These are phyloP conservation scores for Kodamaea sagamina DNA, from an alignment of 805 yeast species.

Conservation along the genomic window DNA sequence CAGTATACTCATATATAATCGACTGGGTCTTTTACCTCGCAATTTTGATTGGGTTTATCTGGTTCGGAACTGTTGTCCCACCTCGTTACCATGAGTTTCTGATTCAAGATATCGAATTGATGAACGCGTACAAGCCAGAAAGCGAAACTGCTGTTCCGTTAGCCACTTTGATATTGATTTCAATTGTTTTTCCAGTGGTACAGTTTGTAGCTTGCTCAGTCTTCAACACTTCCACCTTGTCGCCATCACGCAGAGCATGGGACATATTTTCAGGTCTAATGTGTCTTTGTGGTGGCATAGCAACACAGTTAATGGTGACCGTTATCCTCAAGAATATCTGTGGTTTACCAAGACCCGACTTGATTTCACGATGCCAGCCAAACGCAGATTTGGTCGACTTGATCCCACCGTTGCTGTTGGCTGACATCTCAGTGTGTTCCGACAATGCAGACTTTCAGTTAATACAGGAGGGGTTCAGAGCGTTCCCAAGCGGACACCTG, in stretches of 20 bases:
- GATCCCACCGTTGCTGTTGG: slow-evolving; percentile 5
- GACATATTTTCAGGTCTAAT: slow-evolving; percentile 40
- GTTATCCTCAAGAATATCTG: slow-evolving; percentile 31
- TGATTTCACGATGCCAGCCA: slow-evolving; percentile 28
- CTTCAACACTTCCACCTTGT: slow-evolving; percentile 13
- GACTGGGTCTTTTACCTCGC: slow-evolving; percentile 20
- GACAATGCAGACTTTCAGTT: slow-evolving; percentile 13
- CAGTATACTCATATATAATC: slow-evolving; percentile 11
- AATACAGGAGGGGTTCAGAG: slow-evolving; percentile 28
- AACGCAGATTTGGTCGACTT: slow-evolving; percentile 16
- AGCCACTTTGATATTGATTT: slow-evolving; percentile 28
- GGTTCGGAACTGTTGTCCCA: slow-evolving; percentile 32
- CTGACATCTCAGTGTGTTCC: slow-evolving; percentile 17
- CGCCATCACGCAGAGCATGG: slow-evolving; percentile 32
- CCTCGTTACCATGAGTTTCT: slow-evolving; percentile 47
- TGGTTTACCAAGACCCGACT: slow-evolving; percentile 32
- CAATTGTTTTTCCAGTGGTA: slow-evolving; percentile 34
- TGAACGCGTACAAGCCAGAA: slow-evolving; percentile 39
- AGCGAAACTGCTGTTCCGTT: slow-evolving; percentile 32
- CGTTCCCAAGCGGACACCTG: slow-evolving; percentile 34
- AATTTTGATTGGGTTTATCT: slow-evolving; percentile 23
- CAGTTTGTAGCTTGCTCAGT: slow-evolving; percentile 24
- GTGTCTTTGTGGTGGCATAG: slow-evolving; percentile 38
- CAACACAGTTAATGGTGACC: slow-evolving; percentile 41
- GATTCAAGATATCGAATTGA: slow-evolving; percentile 30